Evolutionary conservation across 495 filamentous ascomycete species (phyloP).

Genomic region (Penicillium paradoxum): DNA sequence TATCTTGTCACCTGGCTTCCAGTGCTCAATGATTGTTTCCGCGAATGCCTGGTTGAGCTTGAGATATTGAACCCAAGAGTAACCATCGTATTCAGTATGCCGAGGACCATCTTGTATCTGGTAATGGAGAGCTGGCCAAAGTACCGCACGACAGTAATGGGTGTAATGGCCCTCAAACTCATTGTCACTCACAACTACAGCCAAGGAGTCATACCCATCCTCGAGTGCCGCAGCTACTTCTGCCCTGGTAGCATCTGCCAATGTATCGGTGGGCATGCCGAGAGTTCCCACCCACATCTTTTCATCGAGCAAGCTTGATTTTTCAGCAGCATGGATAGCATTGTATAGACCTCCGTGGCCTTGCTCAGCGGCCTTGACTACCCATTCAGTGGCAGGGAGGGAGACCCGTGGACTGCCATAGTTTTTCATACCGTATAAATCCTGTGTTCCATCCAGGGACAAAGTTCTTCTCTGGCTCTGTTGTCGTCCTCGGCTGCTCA

Average conservation of each 20-base stretch:
- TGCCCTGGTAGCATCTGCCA: slow-evolving; percentile 61
- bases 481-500: slow-evolving; percentile 49
- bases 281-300: slow-evolving; percentile 80
- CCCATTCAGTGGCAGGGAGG: slow-evolving; percentile 67
- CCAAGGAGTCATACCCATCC: slow-evolving; percentile 68
- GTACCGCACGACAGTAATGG: slow-evolving; percentile 81
- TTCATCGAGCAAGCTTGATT: slow-evolving; percentile 54
- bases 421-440: slow-evolving; percentile 2
- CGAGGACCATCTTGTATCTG: slow-evolving; percentile 91
- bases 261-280: slow-evolving; percentile 80
- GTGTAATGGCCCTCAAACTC: slow-evolving; percentile 85
- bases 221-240: slow-evolving; percentile 74
- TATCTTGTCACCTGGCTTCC: slow-evolving; percentile 78
- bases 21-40: slow-evolving; percentile 74
- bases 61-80: slow-evolving; percentile 89
- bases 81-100: slow-evolving; percentile 89
- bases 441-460: slow-evolving; percentile 8
- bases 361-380: slow-evolving; percentile 71
- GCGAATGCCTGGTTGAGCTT: slow-evolving; percentile 84
- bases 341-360: slow-evolving; percentile 85
- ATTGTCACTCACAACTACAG: slow-evolving; percentile 74
- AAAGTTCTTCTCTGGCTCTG: slow-evolving; percentile 9
- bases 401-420: slow-evolving; percentile 43
- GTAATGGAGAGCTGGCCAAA: slow-evolving; percentile 89
- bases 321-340: slow-evolving; percentile 65